Conservation (phyloP, 305 asterid genomes). For the Fraxinus angustifolia region DNA sequence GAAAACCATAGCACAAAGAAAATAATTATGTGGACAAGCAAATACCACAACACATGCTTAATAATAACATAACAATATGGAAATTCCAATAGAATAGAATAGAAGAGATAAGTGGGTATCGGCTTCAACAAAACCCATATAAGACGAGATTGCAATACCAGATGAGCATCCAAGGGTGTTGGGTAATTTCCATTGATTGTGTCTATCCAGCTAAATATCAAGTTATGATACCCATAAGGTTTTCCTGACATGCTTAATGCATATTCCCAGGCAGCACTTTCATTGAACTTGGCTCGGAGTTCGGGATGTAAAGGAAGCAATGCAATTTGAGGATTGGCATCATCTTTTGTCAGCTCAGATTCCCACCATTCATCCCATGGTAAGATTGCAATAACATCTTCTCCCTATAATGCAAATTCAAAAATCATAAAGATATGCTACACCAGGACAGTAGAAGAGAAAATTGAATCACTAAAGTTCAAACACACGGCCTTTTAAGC, state of each 20-base stretch:
- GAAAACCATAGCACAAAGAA: neutral
- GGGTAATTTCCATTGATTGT: slow-evolving; percentile 76
- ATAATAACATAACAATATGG: neutral
- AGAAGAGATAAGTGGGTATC: neutral
- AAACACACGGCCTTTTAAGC: neutral
- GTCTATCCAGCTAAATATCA: slow-evolving; percentile 98
- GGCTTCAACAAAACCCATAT: neutral
- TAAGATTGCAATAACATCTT: slow-evolving; percentile 74
- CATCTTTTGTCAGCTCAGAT: slow-evolving; percentile 75
- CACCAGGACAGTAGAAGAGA: neutral
- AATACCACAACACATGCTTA: neutral
- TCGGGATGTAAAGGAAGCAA: slow-evolving; percentile 85
- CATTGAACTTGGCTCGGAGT: slow-evolving; percentile 73
- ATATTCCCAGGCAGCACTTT: slow-evolving; percentile 92
- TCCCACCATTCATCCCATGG: slow-evolving; percentile 99
- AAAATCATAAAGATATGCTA: neutral
- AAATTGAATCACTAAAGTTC: neutral
- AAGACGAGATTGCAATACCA: slow-evolving; percentile 48
- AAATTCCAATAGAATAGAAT: neutral
- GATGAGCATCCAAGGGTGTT: slow-evolving; percentile 82
- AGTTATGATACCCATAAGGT: slow-evolving; percentile 93
- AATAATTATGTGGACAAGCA: neutral
- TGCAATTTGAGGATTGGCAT: slow-evolving; percentile 84
- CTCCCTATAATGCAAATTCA: slow-evolving; percentile 49
- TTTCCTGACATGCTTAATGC: slow-evolving; percentile 77